phyloP scores from a whole-genome alignment of 139 green algal genomes.

The Pseudopediastrum boryanum region DNA sequence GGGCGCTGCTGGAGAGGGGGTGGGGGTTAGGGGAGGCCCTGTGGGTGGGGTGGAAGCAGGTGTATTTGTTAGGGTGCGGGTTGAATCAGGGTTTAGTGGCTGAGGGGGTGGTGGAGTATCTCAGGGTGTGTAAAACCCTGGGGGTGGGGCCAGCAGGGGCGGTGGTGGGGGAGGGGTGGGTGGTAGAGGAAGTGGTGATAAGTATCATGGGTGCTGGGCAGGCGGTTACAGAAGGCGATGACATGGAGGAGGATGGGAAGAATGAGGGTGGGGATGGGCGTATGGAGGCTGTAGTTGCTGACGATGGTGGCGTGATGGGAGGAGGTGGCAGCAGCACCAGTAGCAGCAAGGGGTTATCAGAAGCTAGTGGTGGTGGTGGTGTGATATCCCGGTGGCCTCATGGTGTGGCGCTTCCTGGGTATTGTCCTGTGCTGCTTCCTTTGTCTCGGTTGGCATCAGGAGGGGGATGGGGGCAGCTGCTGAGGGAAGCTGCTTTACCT shows the following conservation, averaged over 20 bases:
- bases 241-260: slow-evolving; percentile 1
- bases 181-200: slow-evolving; percentile 5
- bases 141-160: neutral
- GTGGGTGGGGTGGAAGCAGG: slow-evolving; percentile 53
- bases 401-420: slow-evolving; percentile 8
- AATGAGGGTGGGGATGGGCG: too few species aligned
- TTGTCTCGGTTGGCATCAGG: neutral
- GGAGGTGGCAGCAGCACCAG: slow-evolving; percentile 31
- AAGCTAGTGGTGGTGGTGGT: neutral
- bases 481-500: slow-evolving; percentile 48
- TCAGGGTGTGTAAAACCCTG: slow-evolving; percentile 11
- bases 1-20: slow-evolving; percentile 65
- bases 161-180: neutral
- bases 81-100: neutral
- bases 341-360: neutral
- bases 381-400: slow-evolving; percentile 7
- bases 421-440: slow-evolving; percentile 29
- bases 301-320: too few species aligned
- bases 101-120: slow-evolving; percentile 4
- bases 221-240: neutral
- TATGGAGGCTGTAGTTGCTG: too few species aligned
- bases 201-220: neutral
- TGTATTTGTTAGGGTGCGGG: slow-evolving; percentile 41
- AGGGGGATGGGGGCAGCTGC: slow-evolving; percentile 1
- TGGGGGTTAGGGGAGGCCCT: slow-evolving; percentile 50